A percentile compares a stretch with the other conserved stretches of the same genome.
Evolutionary conservation across 352 stramenopile species (phyloP).

Genomic region (Phytopythium sindhum): DNA sequence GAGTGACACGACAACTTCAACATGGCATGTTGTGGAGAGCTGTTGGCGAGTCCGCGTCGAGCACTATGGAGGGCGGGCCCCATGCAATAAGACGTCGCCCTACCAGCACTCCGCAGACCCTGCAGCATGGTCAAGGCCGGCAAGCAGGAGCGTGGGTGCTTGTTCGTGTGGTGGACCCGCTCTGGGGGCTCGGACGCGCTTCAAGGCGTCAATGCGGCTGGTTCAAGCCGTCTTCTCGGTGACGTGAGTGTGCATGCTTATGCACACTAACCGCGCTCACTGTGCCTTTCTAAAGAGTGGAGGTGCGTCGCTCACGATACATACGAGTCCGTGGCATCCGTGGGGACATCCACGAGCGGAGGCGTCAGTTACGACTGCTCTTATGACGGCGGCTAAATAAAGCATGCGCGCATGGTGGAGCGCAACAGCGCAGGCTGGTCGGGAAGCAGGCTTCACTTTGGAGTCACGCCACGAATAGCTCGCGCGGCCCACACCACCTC

Average conservation of each 20-base stretch:
- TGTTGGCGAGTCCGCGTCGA: too few relatives aligned
- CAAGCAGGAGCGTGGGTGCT: too few relatives aligned
- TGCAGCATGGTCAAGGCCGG: not conserved
- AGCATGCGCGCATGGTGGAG: not conserved
- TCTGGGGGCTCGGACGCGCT: too few relatives aligned
- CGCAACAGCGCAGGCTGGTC: not conserved
- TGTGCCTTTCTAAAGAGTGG: not conserved
- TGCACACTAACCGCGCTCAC: not conserved
- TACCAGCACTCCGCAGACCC: not conserved
- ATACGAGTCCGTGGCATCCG: not conserved
- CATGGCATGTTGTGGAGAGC: not conserved
- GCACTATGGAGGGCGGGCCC: not conserved
- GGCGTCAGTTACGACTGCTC: not conserved
- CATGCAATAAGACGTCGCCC: not conserved
- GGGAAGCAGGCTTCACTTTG: not conserved
- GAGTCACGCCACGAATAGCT: not conserved
- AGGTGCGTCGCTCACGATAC: not conserved
- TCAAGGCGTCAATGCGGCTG: too few relatives aligned
- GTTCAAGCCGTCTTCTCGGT: too few relatives aligned
- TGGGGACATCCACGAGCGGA: too few relatives aligned
- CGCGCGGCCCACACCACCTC: not conserved
- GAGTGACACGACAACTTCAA: slow-evolving; percentile 4
- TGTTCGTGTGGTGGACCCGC: too few relatives aligned
- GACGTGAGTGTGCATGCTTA: not conserved
- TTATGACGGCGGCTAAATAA: not conserved